phyloP scores from a whole-genome alignment of 495 filamentous ascomycete genomes.

The Pyrenula aspistea region DNA sequence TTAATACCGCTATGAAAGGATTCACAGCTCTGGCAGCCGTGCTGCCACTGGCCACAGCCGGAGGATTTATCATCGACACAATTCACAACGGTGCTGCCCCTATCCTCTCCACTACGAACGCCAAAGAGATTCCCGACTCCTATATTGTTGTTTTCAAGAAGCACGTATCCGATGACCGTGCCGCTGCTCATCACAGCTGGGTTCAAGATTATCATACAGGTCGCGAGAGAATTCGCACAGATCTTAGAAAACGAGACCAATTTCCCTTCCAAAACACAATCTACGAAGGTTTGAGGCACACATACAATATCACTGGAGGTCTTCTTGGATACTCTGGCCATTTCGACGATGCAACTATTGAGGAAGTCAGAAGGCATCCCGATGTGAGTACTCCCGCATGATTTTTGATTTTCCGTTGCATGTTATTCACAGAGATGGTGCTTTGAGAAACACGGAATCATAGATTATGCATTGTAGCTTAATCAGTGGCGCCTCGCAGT shows the following conservation, averaged over 20 bases:
- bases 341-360: constrained; percentile 86
- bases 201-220: constrained; percentile 70
- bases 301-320: constrained; percentile 75
- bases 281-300: constrained; percentile 85
- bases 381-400: constrained; percentile 66
- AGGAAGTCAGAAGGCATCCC: constrained; percentile 87
- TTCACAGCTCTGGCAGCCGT: constrained; percentile 47
- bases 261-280: constrained; percentile 56
- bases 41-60: constrained; percentile 59
- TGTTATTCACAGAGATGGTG: too few species aligned
- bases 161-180: constrained; percentile 59
- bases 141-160: constrained; percentile 99
- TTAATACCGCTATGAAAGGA: constrained; percentile 71
- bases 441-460: too few species aligned
- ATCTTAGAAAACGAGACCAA: constrained; percentile 83
- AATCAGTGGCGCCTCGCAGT: too few species aligned
- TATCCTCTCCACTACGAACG: constrained; percentile 66
- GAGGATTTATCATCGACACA: constrained; percentile 64
- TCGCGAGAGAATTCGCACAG: constrained; percentile 46
- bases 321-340: constrained; percentile 90
- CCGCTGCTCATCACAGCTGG: constrained; percentile 76
- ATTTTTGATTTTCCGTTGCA: constrained; percentile 6
- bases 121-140: constrained; percentile 71
- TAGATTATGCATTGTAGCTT: too few species aligned
- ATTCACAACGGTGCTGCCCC: constrained; percentile 82